Percentiles rank a stretch among this genome's conserved stretches.
phyloP scores from a whole-genome alignment of 164 flowering plant species.

The Kalanchoe fedtschenkoi region DNA sequence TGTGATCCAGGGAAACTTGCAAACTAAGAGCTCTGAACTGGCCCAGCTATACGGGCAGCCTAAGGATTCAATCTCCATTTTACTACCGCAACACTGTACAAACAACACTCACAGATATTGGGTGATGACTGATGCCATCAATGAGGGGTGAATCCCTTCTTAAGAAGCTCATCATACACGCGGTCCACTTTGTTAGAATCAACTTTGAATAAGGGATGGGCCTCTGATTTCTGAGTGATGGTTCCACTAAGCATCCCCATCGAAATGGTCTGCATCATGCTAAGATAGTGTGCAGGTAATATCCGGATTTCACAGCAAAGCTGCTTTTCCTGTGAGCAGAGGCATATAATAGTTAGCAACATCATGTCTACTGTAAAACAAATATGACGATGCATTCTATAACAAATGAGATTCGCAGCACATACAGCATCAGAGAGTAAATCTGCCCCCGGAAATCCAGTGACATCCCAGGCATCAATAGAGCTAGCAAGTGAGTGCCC shows the following conservation, averaged over 20 bases:
- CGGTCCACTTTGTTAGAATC: slow-evolving; percentile 68
- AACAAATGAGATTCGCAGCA: neutral
- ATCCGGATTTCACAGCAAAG: slow-evolving; percentile 62
- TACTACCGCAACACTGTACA: no score
- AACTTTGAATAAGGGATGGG: slow-evolving; percentile 55
- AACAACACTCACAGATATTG: no score
- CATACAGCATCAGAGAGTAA: slow-evolving; percentile 74
- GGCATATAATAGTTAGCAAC: neutral
- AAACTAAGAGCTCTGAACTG: no score
- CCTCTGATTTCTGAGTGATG: slow-evolving; percentile 57
- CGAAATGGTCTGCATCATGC: slow-evolving; percentile 54
- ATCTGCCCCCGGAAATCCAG: slow-evolving; percentile 64
- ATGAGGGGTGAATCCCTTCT: slow-evolving; percentile 47
- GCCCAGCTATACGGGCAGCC: no score
- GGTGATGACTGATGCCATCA: slow-evolving; percentile 11
- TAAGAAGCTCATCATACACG: slow-evolving; percentile 71
- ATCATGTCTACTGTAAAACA: neutral
- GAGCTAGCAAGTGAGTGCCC: slow-evolving; percentile 17
- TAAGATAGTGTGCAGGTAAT: slow-evolving; percentile 70
- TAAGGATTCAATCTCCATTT: no score
- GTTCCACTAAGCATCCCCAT: slow-evolving; percentile 48
- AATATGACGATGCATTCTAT: neutral
- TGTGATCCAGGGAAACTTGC: no score
- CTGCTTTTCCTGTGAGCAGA: slow-evolving; percentile 45
- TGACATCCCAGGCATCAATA: slow-evolving; percentile 62